Percentiles rank a stretch among this genome's conserved stretches.
Evolutionary conservation across 768 basidiomycete species (phyloP).

Genomic region (Neoboletus subvelutipes): DNA sequence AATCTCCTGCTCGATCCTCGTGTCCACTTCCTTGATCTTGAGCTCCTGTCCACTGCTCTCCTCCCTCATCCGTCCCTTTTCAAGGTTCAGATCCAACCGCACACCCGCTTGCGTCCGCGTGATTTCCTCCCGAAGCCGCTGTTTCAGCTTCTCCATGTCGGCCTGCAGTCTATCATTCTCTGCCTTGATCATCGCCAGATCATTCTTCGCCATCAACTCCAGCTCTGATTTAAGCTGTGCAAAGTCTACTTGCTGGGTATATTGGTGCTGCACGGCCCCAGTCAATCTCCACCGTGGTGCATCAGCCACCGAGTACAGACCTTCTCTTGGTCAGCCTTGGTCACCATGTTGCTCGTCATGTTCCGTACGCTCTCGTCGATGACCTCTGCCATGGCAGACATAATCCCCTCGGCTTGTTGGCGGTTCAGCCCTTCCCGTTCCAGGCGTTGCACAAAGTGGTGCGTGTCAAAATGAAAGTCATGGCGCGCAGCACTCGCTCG

Average conservation of each 20-base stretch:
- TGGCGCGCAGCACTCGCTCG: constrained; percentile 28
- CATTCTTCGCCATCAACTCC: constrained; percentile 95
- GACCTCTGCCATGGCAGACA: constrained; percentile 95
- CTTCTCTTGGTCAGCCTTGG: constrained; percentile 95
- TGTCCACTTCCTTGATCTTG: constrained; percentile 98
- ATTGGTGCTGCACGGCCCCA: constrained; percentile 61
- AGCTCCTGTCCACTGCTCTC: constrained; percentile 89
- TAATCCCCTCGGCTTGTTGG: constrained; percentile 93
- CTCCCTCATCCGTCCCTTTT: constrained; percentile 94
- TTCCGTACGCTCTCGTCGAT: constrained; percentile 96
- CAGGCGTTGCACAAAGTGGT: constrained; percentile 89
- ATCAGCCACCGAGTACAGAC: constrained; percentile 39
- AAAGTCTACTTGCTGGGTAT: constrained; percentile 96
- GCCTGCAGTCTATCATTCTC: constrained; percentile 92
- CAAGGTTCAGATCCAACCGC: constrained; percentile 89
- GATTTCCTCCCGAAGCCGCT: constrained; percentile 88
- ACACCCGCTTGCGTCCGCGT: constrained; percentile 92
- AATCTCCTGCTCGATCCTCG: constrained; percentile 94
- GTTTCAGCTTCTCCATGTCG: constrained; percentile 94
- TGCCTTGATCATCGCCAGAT: constrained; percentile 90
- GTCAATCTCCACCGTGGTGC: constrained; percentile 4
- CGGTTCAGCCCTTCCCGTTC: constrained; percentile 87
- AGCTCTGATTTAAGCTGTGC: constrained; percentile 95
- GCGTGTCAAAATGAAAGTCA: constrained; percentile 91
- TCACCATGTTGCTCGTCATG: constrained; percentile 96